phyloP scores from a whole-genome alignment of 2,329 filamentous ascomycete species.

The Lachnellula occidentalis region DNA sequence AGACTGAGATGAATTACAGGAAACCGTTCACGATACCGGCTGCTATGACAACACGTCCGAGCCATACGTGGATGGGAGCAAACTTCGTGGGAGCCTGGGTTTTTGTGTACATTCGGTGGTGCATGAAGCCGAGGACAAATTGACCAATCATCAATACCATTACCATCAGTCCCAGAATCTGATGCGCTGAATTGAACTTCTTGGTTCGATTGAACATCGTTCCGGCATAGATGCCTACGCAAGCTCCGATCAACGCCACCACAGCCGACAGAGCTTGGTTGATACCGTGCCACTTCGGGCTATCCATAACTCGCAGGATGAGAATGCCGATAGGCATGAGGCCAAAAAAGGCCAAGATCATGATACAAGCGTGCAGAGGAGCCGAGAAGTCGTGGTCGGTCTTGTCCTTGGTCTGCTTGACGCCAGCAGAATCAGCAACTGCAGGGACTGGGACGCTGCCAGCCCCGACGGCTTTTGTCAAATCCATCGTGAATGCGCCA shows the following conservation, averaged over 20 bases:
- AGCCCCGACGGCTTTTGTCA: slow-evolving; percentile 44
- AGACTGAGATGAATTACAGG: slow-evolving; percentile 37
- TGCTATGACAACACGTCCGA: slow-evolving; percentile 48
- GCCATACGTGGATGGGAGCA: slow-evolving; percentile 50
- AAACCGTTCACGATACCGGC: slow-evolving; percentile 53
- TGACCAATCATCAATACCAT: slow-evolving; percentile 47
- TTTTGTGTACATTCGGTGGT: slow-evolving; percentile 49
- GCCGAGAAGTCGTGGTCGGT: slow-evolving; percentile 27
- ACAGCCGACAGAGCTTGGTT: slow-evolving; percentile 47
- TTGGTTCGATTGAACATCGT: slow-evolving; percentile 45
- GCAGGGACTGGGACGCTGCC: slow-evolving; percentile 37
- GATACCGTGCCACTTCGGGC: slow-evolving; percentile 49
- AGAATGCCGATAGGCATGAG: slow-evolving; percentile 52
- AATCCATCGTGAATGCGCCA: slow-evolving; percentile 51
- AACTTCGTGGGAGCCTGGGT: slow-evolving; percentile 45
- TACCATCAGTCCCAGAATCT: slow-evolving; percentile 53
- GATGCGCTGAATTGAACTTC: slow-evolving; percentile 48
- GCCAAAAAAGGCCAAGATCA: slow-evolving; percentile 51
- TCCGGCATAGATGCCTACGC: slow-evolving; percentile 43
- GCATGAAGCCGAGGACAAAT: slow-evolving; percentile 48
- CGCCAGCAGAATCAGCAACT: slow-evolving; percentile 20
- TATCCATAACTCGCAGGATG: slow-evolving; percentile 45
- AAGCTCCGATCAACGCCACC: slow-evolving; percentile 44
- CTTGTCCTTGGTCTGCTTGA: slow-evolving; percentile 37
- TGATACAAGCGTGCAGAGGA: slow-evolving; percentile 38